phyloP scores from a whole-genome alignment of 768 basidiomycete genomes.

The Leccinellum albellum region DNA sequence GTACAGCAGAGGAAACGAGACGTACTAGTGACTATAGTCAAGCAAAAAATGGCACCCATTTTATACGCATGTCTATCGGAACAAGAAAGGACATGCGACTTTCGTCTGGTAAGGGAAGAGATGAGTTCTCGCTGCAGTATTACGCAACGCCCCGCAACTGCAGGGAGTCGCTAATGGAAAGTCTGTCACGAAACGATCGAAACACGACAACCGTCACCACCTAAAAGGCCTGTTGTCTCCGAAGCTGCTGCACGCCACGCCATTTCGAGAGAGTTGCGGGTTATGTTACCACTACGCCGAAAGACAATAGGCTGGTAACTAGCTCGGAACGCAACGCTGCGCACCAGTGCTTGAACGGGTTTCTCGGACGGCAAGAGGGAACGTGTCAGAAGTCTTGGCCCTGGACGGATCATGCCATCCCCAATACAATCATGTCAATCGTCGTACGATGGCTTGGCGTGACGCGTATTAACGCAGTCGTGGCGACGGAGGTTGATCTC shows the following conservation, averaged over 20 bases:
- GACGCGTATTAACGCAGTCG: background rate
- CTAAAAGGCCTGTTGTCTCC: background rate
- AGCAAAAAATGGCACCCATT: background rate
- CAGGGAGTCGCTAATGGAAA: background rate
- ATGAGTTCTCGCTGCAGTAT: background rate
- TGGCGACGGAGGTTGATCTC: background rate
- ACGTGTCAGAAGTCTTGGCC: background rate
- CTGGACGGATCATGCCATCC: background rate
- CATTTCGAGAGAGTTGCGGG: too few species aligned
- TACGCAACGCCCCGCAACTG: background rate
- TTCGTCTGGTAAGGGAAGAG: background rate
- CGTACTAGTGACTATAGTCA: background rate
- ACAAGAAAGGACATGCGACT: background rate
- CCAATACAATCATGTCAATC: background rate
- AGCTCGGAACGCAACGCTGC: too few species aligned
- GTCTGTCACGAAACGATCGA: background rate
- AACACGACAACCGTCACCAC: background rate
- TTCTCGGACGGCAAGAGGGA: background rate
- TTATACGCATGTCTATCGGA: conserved; percentile 17
- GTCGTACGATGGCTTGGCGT: background rate
- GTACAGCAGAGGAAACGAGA: background rate
- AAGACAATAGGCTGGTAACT: too few species aligned
- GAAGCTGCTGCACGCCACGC: too few species aligned
- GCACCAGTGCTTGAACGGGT: background rate
- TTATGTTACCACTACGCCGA: too few species aligned